phyloP scores from a whole-genome alignment of 768 basidiomycete genomes.

The Suillus tomentosus region DNA sequence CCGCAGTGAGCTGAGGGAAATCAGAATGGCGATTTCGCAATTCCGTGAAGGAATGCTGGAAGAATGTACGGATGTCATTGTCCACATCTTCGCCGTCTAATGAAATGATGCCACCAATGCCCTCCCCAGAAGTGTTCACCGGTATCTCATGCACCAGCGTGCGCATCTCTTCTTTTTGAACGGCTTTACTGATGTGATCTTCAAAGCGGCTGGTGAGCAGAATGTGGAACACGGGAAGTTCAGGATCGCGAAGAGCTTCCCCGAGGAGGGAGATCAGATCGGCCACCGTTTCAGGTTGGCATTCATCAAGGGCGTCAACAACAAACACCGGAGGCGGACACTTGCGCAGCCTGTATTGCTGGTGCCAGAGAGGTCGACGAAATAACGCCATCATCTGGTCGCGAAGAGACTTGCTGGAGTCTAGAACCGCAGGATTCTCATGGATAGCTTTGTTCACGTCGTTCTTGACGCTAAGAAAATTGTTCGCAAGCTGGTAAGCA shows the following conservation, averaged over 20 bases:
- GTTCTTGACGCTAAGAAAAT: neutral
- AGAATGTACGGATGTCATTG: neutral
- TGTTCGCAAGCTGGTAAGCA: neutral
- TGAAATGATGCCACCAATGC: neutral
- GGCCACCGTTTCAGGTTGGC: neutral
- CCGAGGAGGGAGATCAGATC: neutral
- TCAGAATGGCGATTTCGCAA: neutral
- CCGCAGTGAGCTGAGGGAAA: neutral
- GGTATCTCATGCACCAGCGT: neutral
- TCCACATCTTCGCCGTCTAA: neutral
- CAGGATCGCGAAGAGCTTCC: neutral
- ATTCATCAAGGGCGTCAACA: conserved; percentile 1
- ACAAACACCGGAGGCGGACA: neutral
- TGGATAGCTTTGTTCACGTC: neutral
- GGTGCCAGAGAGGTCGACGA: neutral
- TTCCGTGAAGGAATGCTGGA: neutral
- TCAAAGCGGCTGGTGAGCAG: neutral
- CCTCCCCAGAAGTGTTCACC: neutral
- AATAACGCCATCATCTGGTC: neutral
- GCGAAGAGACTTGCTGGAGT: neutral
- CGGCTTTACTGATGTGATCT: neutral
- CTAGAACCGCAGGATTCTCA: neutral
- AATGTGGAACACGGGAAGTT: neutral
- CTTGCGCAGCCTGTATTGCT: neutral
- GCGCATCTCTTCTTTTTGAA: neutral